These are phyloP conservation scores for Pseudozyma hubeiensis DNA, from an alignment of 1,284 basidiomycete species.

Conservation along the genomic window DNA sequence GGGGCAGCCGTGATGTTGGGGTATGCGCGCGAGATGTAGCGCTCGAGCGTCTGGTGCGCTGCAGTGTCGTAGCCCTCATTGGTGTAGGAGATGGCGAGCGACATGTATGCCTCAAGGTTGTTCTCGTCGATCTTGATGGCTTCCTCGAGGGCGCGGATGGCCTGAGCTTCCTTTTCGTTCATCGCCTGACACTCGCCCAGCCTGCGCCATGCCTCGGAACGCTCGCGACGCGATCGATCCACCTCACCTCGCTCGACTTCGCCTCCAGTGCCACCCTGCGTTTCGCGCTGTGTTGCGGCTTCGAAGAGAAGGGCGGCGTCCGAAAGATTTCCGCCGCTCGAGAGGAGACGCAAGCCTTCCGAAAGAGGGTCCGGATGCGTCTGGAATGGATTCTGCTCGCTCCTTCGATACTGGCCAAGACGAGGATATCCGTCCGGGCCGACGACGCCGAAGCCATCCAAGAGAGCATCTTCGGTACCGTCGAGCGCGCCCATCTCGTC, in stretches of 20 bases:
- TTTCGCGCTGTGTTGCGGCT: constrained; percentile 74
- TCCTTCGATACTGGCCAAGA: constrained; percentile 60
- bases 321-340: constrained; percentile 81
- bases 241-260: constrained; percentile 77
- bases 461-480: constrained; percentile 60
- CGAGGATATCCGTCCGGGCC: constrained; percentile 63
- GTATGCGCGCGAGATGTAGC: constrained; percentile 84
- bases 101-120: constrained; percentile 73
- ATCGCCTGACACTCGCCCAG: constrained; percentile 94
- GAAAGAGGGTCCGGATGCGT: constrained; percentile 72
- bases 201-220: constrained; percentile 89
- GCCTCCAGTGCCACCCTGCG: constrained; percentile 67
- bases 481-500: constrained; percentile 61
- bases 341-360: constrained; percentile 76
- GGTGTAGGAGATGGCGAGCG: constrained; percentile 92
- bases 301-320: constrained; percentile 87
- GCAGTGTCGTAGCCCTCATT: constrained; percentile 93
- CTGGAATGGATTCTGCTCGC: constrained; percentile 76
- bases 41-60: constrained; percentile 86
- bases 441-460: constrained; percentile 58
- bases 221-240: constrained; percentile 56
- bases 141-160: constrained; percentile 73
- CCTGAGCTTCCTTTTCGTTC: constrained; percentile 81
- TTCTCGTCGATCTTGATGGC: constrained; percentile 77
- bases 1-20: constrained; percentile 73